Evolutionary conservation across 768 basidiomycete species (phyloP), one percentile per base, ranked within the genome.

Genomic region (Gymnopilus dilepis): DNA sequence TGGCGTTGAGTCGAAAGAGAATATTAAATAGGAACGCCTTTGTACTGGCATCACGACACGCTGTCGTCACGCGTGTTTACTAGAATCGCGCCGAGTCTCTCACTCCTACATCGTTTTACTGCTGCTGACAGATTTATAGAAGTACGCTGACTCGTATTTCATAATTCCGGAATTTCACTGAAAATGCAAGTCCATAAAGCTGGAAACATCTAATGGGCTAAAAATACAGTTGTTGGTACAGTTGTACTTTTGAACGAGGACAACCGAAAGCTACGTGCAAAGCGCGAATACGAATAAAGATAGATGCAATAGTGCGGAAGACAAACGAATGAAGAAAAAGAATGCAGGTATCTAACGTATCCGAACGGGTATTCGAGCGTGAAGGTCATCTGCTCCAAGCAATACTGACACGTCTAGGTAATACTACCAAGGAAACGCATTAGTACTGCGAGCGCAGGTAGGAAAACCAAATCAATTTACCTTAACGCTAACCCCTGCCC

Each of bases 321-420:
- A 56, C 9, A 26, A 43, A 48, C 30, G 42, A 59, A 56, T 22
- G 61, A 37, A 58, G 52, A 53, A 59, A 31, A 58, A 40, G 63
- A 64, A 62, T 31, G 48, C 47, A 63, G 50, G 58, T 51, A 42
- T 60, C 71, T 78, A 90, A 59, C 77, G 71, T 67, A 91, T 78
- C 58, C 79, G 82, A 43, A 92, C 77, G 4, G 88, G 89, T 59
- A 91, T 75, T 30, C 87, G 82, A 30, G 84, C 86, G 60, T 85
- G 82, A 48, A 86, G 72, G 60, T 85, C 82, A 66, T 90, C 87
- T 66, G 86, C 84, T 17, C 85, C 85, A 40, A 88, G 76, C 43
- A 87, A 74, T 40, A 91, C 89, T 52, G 87, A 87, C 31, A 89
- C 80, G 59, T 91, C 88, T 58, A 91, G 75, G 70, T 89, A 91